Evolutionary conservation across 176 grass and related monocot species (phyloP).

Genomic region (Aegilops sharonensis): DNA sequence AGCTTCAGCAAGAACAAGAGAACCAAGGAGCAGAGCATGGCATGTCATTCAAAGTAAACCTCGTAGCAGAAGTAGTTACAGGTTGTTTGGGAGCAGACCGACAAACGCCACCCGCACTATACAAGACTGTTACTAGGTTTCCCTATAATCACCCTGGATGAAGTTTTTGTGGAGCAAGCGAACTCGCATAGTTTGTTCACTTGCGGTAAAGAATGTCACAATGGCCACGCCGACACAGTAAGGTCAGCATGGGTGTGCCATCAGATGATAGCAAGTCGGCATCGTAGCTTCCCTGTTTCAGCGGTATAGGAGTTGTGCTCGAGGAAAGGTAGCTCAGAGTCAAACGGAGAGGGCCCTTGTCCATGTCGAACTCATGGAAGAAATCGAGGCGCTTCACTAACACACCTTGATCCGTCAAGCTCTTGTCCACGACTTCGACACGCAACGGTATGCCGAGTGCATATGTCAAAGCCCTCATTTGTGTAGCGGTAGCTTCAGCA

Average conservation of each 20-base stretch:
- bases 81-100: not conserved
- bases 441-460: conserved; percentile 32
- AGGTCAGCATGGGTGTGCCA: not conserved
- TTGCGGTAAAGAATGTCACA: conserved; percentile 22
- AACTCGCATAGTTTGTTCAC: not conserved
- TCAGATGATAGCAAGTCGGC: not conserved
- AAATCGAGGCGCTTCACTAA: conserved; percentile 16
- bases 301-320: not conserved
- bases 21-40: not conserved
- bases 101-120: not conserved
- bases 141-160: not conserved
- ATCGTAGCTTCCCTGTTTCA: not conserved
- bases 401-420: not conserved
- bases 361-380: not conserved
- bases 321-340: not conserved
- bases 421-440: not conserved
- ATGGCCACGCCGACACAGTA: not conserved
- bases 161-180: not conserved
- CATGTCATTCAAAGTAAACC: not conserved
- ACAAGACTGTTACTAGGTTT: not conserved
- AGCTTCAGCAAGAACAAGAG: not conserved
- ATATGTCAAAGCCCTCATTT: conserved; percentile 24
- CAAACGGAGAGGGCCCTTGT: not conserved
- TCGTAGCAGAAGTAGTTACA: no score
- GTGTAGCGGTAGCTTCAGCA: not conserved